phyloP scores from a whole-genome alignment of 805 yeast genomes.

The Nakazawaea sp. region DNA sequence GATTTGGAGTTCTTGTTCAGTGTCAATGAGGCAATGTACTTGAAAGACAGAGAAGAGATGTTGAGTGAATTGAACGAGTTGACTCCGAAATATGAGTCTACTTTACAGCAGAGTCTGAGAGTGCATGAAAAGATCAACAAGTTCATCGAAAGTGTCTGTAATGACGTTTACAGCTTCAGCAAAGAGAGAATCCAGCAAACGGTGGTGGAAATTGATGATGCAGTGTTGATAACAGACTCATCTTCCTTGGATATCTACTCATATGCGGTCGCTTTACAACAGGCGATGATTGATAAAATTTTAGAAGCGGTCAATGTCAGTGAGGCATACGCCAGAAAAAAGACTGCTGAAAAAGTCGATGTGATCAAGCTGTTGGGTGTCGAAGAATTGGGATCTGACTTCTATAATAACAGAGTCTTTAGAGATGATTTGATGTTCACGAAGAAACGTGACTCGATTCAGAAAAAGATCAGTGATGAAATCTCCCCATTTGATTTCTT shows the following conservation, averaged over 20 bases:
- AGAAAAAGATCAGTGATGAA: constrained; percentile 50
- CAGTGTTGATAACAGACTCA: constrained; percentile 28
- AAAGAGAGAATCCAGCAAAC: constrained; percentile 44
- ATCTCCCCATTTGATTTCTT: constrained; percentile 69
- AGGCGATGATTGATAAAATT: constrained; percentile 58
- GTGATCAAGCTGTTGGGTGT: constrained; percentile 59
- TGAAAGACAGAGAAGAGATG: constrained; percentile 38
- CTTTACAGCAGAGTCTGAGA: constrained; percentile 42
- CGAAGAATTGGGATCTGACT: constrained; percentile 55
- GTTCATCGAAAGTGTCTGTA: constrained; percentile 54
- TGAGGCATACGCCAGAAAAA: constrained; percentile 61
- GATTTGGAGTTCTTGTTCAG: constrained; percentile 56
- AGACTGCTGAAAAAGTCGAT: constrained; percentile 55
- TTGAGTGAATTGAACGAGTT: constrained; percentile 40
- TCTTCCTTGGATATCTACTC: constrained; percentile 58
- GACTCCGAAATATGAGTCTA: constrained; percentile 51
- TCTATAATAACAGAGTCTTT: constrained; percentile 53
- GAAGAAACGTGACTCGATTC: constrained; percentile 55
- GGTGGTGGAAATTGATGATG: constrained; percentile 33
- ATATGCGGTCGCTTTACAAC: constrained; percentile 67
- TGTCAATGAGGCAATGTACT: constrained; percentile 43
- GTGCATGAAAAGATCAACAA: constrained; percentile 55
- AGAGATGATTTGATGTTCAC: constrained; percentile 79
- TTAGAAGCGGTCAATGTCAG: constrained; percentile 53
- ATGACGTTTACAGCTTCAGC: constrained; percentile 55